Evolutionary conservation across 2,329 filamentous ascomycete species (phyloP), one percentile per base, ranked within the genome.

Genomic region (Lecanicillium sp.): DNA sequence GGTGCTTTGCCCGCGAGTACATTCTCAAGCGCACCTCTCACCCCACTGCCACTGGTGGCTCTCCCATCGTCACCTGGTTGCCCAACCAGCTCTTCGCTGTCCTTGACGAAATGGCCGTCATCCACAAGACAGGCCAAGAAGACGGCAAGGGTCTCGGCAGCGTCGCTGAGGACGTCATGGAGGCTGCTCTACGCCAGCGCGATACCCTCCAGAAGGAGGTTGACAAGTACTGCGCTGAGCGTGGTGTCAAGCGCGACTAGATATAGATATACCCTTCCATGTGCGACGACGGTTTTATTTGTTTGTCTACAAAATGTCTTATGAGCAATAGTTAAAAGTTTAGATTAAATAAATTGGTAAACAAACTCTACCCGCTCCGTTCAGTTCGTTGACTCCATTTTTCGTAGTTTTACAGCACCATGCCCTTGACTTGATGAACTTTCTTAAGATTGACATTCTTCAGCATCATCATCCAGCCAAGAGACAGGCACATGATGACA

Each of bases 1-100:
- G 87, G 87, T 87, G 85, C 63, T 91, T 91, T 61, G 87, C 86
- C 2, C 75, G 86, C 51, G 86, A 90, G 71, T 91, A 91, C 62
- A 90, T 91, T 57, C 75, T 91, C 53, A 88, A 89, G 72, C 79
- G 81, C 60, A 90, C 84, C 1, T 72, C 70, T 15, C 86, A 91
- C 61, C 86, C 87, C 1, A 88, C 84, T 2, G 87, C 87, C 0
- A 91, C 87, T 0, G 87, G 87, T 2, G 87, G 87, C 15, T 87
- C 83, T 56, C 87, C 87, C 3, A 90, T 91, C 52, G 85, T 90
- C 14, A 90, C 86, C 2, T 91, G 87, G 87, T 67, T 91, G 52
- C 87, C 87, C 3, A 91, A 90, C 65, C 87, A 91, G 70, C 73
- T 91, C 40, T 75, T 80, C 54, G 86, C 87, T 1, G 84, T 90